Evolutionary conservation across 2,329 filamentous ascomycete genomes (phyloP), one percentile per base, ranked within the genome.

Genomic region (Fusarium vanettenii): DNA sequence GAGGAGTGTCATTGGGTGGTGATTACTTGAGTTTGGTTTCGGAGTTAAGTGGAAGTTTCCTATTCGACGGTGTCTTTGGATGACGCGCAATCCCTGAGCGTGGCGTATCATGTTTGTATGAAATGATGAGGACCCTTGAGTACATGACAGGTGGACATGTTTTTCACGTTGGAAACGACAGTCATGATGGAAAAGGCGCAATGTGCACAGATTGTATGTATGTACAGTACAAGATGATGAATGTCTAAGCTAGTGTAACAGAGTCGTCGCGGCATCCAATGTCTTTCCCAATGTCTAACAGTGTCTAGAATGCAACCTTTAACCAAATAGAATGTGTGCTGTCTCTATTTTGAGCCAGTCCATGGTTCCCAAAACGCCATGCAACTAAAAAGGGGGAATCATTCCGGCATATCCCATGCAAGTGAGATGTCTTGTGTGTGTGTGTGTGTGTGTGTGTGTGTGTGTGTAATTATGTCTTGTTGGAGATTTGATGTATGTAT

Each of bases 301-400:
- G 41, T 62, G 14, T 25, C 22, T 43, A 29, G 2, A 22, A 56
- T 63, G 13, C 60, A 31, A 8, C 16, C 22, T 31, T 52, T 10
- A 18, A 60, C 10, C 29, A 61, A 16, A 20, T 20, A 61, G 18
- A 25, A 20, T 6, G 13, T 29, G 14, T 41, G 18, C 48, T 52
- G 27, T 27, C 33, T 33, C 14, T 48, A 39, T 60, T 43, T 27
- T 27, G 25, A 43, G 29, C 45, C 27, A 67, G 31, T 48, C 45
- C 48, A 45, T 39, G 18, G 57, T 41, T 39, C 50, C 73, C 27
- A 22, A 13, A 75, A 75, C 73, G 73, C 73, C 73, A 52, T 41
- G 73, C 73, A 69, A 52, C 48, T 27, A 60, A 64, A 71, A 50
- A 71, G 48, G 62, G 72, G 66, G 50, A 73, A 73, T 75, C 72